phyloP scores from a whole-genome alignment of 768 basidiomycete species.

The Lentinula edodes region DNA sequence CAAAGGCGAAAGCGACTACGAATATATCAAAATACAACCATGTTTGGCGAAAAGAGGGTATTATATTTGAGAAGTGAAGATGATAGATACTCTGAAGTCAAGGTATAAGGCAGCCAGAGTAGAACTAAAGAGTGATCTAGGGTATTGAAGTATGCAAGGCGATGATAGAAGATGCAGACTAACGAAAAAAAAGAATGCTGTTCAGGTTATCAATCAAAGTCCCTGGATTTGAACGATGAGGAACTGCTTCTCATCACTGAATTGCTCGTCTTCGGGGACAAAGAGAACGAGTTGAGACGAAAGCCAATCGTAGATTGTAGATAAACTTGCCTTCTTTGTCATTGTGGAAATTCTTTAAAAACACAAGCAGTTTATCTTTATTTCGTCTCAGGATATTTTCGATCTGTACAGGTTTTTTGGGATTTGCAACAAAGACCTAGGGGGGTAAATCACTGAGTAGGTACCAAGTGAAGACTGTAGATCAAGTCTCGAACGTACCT shows the following conservation, averaged over 20 bases:
- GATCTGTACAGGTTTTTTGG: conserved; percentile 96
- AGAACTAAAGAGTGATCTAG: neutral
- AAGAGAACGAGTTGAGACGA: neutral
- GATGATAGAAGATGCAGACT: conserved; percentile 1
- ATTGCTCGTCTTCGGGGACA: conserved; percentile 75
- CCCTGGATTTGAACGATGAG: conserved; percentile 87
- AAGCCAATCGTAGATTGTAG: neutral
- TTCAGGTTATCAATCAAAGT: conserved; percentile 36
- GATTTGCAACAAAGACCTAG: conserved; percentile 97
- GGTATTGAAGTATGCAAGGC: neutral
- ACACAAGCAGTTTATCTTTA: conserved; percentile 86
- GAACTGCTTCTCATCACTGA: conserved; percentile 96
- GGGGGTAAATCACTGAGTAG: conserved; percentile 1
- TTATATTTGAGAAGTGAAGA: neutral
- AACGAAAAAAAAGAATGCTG: neutral
- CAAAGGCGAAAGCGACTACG: neutral
- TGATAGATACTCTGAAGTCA: neutral
- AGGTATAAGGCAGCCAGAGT: no score
- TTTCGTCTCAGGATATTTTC: conserved; percentile 87
- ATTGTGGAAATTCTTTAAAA: conserved; percentile 93
- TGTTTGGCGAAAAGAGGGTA: neutral
- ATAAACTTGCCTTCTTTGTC: conserved; percentile 84
- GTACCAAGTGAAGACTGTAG: neutral
- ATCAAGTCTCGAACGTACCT: conserved; percentile 47
- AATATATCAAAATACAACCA: neutral